Conservation (phyloP, 495 filamentous ascomycete species). For the Elaphomyces granulatus region DNA sequence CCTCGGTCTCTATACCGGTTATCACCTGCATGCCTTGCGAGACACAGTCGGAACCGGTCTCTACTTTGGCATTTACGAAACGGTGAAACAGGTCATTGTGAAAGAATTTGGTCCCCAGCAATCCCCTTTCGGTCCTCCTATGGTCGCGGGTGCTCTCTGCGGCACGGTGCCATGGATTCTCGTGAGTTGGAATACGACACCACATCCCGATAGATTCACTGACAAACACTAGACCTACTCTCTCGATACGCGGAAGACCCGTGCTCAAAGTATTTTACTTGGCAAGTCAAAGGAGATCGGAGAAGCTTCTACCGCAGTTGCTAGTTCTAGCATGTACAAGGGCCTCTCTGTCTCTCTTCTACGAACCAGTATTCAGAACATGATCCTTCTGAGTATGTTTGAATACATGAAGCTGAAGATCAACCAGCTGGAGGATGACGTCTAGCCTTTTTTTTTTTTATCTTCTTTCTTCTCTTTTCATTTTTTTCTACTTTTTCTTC, state of each 20-base stretch:
- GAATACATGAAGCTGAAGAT: slow-evolving; percentile 33
- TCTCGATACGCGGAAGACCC: slow-evolving; percentile 35
- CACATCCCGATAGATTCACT: slow-evolving; percentile 5
- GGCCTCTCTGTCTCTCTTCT: slow-evolving; percentile 34
- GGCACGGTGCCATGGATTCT: slow-evolving; percentile 36
- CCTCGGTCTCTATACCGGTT: slow-evolving; percentile 72
- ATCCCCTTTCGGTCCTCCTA: slow-evolving; percentile 27
- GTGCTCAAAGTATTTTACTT: slow-evolving; percentile 32
- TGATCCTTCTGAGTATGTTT: slow-evolving; percentile 33
- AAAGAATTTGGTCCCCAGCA: slow-evolving; percentile 31
- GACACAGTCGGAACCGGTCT: slow-evolving; percentile 81
- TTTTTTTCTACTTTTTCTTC: too few species aligned
- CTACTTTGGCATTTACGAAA: slow-evolving; percentile 89
- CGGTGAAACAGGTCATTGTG: slow-evolving; percentile 68
- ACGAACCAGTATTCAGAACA: slow-evolving; percentile 35
- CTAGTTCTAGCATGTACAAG: slow-evolving; percentile 37
- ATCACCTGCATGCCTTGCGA: slow-evolving; percentile 65
- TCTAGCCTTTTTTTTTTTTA: not conserved
- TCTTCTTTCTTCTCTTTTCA: too few species aligned
- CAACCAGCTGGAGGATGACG: slow-evolving; percentile 15
- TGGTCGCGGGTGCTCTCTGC: slow-evolving; percentile 33
- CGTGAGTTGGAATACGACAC: slow-evolving; percentile 26
- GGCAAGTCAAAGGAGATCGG: slow-evolving; percentile 33
- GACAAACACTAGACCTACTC: slow-evolving; percentile 30
- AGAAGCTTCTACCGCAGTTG: slow-evolving; percentile 28